Base-by-base conservation (phyloP, 176 grass and related monocot species). In the Themeda triandra region DNA sequence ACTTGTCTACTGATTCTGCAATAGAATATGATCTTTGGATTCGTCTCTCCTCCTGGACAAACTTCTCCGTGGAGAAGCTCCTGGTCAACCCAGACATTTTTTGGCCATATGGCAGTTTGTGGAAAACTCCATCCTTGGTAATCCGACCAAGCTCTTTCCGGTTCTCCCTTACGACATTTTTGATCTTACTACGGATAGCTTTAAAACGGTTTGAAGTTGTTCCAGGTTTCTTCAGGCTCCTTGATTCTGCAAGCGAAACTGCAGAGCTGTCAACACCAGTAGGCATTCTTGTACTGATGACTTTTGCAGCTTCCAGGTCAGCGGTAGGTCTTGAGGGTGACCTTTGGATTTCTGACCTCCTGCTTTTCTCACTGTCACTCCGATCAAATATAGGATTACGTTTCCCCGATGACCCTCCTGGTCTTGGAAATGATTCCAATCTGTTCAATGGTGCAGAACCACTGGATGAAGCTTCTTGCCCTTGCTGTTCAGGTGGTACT, bases 11-110 rank as follows among this genome's bases (percentile, higher is more conserved):
- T 23, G 87, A 92, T 86, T 95, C 93, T 63, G 82, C 88, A 48
- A 92, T 86, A 28, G 93, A 95, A 63, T 84, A 86, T 54, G 93
- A 90, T 80, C 80, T 90, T 77, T 10, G 88, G 27, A 94, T 94
- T 41, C 78, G 71, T 88, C 62, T 88, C 40, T 79, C 70, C 42
- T 79, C 86, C 28, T 80, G 83, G 8, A 72, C 41, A 80, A 81
- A 86, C 69, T 92, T 86, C 40, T 82, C 59, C 27, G 24, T 78
- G 21, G 83, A 87, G 18, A 14, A 24, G 42, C 69, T 78, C 14
- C 86, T 91, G 10, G 77, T 73, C 44, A 89, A 53, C 15, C 72
- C 84, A 60, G 69, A 28, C 27, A 70, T 69, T 73, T 90, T 92
- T 73, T 90, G 87, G 25, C 90, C 93, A 69, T 88, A 88, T 23